Evolutionary conservation across 2,329 filamentous ascomycete species (phyloP), one percentile per base, ranked within the genome.

Genomic region (Fusarium fracticaudum): DNA sequence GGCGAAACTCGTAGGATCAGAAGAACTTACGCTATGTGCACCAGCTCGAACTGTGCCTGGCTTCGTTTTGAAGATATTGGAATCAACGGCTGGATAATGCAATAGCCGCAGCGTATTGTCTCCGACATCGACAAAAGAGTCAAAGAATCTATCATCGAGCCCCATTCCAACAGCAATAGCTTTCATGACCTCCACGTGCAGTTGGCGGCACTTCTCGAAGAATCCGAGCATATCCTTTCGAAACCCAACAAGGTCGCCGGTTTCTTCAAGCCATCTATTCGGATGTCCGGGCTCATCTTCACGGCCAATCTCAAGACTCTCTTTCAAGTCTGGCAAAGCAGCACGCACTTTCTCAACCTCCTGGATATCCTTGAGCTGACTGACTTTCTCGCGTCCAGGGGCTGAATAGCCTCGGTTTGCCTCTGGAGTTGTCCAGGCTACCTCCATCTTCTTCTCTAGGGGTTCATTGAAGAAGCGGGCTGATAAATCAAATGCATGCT

Each of bases 91-190:
- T 2, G 93, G 93, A 79, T 96, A 96, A 80, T 96, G 93, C 75
- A 96, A 85, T 70, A 96, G 84, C 11, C 94, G 88, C 72, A 96
- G 84, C 4, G 87, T 93, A 78, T 94, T 93, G 79, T 93, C 91
- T 4, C 91, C 91, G 3, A 85, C 89, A 76, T 92, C 89, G 1
- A 94, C 91, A 79, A 89, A 97, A 9, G 81, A 77, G 77, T 98
- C 94, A 78, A 98, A 98, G 86, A 92, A 97, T 8, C 77, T 78
- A 77, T 91, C 88, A 0, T 91, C 88, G 22, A 96, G 85, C 1
- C 88, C 91, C 89, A 97, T 91, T 0, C 93, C 94, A n/a, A 96
- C 84, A 1, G 94, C 94, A 71, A 97, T 94, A 14, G 94, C 93
- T 9, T 92, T 87, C 94, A 97, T 97, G 26, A 97, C 89, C 72